These are phyloP conservation scores for Cryptosporidium ryanae DNA, from an alignment of 169 alveolate species.

Conservation along the genomic window DNA sequence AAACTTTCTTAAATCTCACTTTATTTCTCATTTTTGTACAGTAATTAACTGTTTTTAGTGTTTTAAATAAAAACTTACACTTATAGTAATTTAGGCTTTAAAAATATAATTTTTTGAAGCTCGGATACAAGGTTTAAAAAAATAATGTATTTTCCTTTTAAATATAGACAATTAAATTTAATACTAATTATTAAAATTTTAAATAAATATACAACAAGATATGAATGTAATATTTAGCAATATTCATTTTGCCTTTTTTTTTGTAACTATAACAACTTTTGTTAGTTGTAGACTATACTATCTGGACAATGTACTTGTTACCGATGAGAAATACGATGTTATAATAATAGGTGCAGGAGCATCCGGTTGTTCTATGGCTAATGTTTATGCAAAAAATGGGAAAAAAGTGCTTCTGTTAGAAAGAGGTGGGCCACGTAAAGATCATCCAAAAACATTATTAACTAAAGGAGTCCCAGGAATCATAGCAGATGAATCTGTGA, in stretches of 20 bases:
- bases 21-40: no score
- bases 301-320: slow-evolving; percentile 2
- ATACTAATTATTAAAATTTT: background rate
- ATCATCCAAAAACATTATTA: slow-evolving; percentile 45
- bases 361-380: slow-evolving; percentile 73
- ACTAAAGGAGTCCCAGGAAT: slow-evolving; percentile 72
- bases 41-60: no score
- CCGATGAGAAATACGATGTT: slow-evolving; percentile 60
- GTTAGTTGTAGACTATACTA: slow-evolving; percentile 35
- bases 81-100: background rate
- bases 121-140: background rate
- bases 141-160: background rate
- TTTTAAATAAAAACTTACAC: background rate
- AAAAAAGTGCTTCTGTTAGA: slow-evolving; percentile 58
- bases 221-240: background rate
- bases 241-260: background rate
- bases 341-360: slow-evolving; percentile 73
- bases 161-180: background rate
- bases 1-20: no score
- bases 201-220: background rate
- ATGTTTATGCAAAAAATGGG: slow-evolving; percentile 64
- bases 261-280: background rate
- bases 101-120: slow-evolving; percentile 2
- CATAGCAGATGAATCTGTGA: slow-evolving; percentile 60
- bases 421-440: slow-evolving; percentile 71